Percentiles rank a stretch among this genome's conserved stretches.
phyloP scores from a whole-genome alignment of 2,329 filamentous ascomycete genomes.

The Aureobasidium sp. region DNA sequence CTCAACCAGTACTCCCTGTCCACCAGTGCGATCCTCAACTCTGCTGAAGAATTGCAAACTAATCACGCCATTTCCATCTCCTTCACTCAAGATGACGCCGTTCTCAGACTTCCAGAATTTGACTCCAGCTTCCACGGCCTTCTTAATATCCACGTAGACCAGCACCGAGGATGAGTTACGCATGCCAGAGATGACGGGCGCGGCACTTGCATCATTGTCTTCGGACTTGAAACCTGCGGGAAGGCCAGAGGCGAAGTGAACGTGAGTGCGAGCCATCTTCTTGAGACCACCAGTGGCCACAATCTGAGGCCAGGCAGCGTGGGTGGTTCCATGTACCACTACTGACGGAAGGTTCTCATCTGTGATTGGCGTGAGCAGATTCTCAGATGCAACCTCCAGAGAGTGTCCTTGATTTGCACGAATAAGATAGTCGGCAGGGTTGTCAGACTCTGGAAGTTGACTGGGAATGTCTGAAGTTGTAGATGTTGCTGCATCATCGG shows the following conservation, averaged over 20 bases:
- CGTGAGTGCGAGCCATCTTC: conserved; percentile 75
- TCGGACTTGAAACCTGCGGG: conserved; percentile 37
- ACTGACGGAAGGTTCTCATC: conserved; percentile 26
- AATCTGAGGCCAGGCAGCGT: conserved; percentile 68
- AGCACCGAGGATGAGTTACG: conserved; percentile 52
- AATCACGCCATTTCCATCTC: conserved; percentile 51
- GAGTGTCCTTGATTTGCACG: conserved; percentile 94
- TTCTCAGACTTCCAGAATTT: conserved; percentile 49
- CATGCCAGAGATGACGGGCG: conserved; percentile 50
- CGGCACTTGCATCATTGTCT: conserved; percentile 24
- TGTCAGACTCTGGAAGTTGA: conserved; percentile 28
- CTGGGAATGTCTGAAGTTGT: conserved; percentile 13
- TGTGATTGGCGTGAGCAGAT: conserved; percentile 61
- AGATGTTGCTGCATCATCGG: conserved; percentile 14
- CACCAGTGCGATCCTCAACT: conserved; percentile 54
- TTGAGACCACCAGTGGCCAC: conserved; percentile 64
- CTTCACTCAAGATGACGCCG: conserved; percentile 38
- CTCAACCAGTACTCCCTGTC: conserved; percentile 59
- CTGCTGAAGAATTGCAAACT: conserved; percentile 60
- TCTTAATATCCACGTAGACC: conserved; percentile 71
- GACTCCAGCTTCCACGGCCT: conserved; percentile 64
- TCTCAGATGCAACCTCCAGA: conserved; percentile 64
- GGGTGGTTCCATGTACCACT: conserved; percentile 85
- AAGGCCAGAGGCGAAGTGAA: conserved; percentile 77
- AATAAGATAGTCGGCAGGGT: conserved; percentile 68